Percentiles rank a stretch among this genome's conserved stretches.
Conservation (phyloP, 768 basidiomycete species). For the Suillus brevipes region DNA sequence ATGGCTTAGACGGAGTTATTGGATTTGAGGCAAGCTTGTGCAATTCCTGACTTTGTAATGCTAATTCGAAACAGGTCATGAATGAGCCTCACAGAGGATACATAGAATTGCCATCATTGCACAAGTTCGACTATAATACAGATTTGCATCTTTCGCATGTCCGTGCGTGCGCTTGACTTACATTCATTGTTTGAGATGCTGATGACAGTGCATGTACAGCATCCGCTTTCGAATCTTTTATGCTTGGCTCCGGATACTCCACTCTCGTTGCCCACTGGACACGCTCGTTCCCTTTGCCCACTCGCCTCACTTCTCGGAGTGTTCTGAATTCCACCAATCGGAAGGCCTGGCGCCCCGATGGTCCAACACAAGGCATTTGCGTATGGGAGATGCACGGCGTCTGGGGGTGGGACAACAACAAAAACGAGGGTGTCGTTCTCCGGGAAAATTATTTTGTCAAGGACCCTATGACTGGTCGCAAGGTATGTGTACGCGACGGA, state of each 20-base stretch:
- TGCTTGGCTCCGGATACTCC: conserved; percentile 87
- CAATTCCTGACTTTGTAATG: not conserved
- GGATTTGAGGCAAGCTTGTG: conserved; percentile 78
- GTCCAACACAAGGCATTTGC: conserved; percentile 72
- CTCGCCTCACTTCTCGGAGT: conserved; percentile 55
- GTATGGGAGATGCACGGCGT: conserved; percentile 92
- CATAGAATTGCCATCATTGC: conserved; percentile 76
- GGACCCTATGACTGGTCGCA: conserved; percentile 61
- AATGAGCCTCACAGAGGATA: conserved; percentile 97
- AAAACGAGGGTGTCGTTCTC: conserved; percentile 69
- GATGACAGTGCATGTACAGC: conserved; percentile 41
- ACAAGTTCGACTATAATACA: conserved; percentile 91
- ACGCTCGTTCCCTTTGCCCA: conserved; percentile 88
- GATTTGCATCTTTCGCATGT: conserved; percentile 84
- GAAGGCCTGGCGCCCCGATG: conserved; percentile 72
- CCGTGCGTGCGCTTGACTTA: conserved; percentile 48
- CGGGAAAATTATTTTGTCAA: conserved; percentile 83
- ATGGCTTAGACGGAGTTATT: conserved; percentile 73
- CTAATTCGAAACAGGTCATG: conserved; percentile 59
- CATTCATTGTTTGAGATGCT: not conserved
- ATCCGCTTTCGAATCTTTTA: conserved; percentile 85
- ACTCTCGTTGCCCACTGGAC: conserved; percentile 78
- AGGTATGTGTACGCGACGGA: conserved; percentile 40
- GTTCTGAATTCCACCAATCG: conserved; percentile 60
- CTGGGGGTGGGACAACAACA: conserved; percentile 81